Evolutionary conservation across 2,329 filamentous ascomycete species (phyloP).

Genomic region (Neopestalotiopsis sp.): DNA sequence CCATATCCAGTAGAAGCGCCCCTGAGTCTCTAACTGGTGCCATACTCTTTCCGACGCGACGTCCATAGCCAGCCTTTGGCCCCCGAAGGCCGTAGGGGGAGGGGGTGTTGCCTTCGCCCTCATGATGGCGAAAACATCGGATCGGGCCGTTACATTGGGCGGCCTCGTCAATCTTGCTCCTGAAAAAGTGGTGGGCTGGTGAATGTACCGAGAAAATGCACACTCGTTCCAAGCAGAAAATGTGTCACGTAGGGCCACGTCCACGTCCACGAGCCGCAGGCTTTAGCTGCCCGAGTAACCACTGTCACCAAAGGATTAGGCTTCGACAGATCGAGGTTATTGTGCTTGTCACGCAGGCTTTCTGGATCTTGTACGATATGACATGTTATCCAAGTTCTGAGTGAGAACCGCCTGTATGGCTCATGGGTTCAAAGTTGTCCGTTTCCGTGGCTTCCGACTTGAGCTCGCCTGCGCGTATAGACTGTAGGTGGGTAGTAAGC

Average conservation of each 20-base stretch:
- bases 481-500: neutral
- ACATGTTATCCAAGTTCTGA: conserved; percentile 42
- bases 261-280: conserved; percentile 31
- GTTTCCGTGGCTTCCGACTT: neutral
- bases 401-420: conserved; percentile 9
- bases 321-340: conserved; percentile 37
- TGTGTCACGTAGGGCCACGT: conserved; percentile 30
- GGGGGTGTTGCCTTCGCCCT: neutral
- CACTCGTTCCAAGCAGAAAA: neutral
- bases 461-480: neutral
- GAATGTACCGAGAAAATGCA: neutral
- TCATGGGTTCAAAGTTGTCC: neutral
- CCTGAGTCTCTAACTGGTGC: neutral
- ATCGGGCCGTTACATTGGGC: conserved; percentile 34
- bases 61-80: conserved; percentile 7
- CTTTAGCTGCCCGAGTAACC: conserved; percentile 31
- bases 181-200: neutral
- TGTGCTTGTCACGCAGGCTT: conserved; percentile 40
- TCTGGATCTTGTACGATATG: conserved; percentile 59
- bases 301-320: conserved; percentile 27
- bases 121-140: conserved; percentile 25
- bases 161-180: conserved; percentile 14
- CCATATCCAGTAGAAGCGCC: neutral
- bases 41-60: neutral
- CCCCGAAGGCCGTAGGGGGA: neutral